Evolutionary conservation across 2,329 filamentous ascomycete genomes (phyloP).

Genomic region (Colletotrichum sublineola): DNA sequence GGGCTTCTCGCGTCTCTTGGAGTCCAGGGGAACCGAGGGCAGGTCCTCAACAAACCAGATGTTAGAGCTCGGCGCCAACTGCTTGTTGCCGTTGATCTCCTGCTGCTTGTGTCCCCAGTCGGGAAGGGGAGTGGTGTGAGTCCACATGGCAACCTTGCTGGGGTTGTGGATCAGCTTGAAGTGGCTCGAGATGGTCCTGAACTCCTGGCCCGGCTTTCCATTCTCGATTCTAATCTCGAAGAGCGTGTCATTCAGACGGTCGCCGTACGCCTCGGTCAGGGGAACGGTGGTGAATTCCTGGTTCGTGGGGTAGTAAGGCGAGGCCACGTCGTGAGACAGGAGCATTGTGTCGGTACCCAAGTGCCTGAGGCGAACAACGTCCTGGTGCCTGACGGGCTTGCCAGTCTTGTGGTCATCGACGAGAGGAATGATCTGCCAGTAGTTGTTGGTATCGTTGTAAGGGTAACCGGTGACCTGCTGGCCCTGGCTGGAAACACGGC

Average conservation of each 20-base stretch:
- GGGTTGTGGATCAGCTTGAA: conserved; percentile 97
- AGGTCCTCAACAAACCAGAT: conserved; percentile 96
- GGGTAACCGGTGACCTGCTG: conserved; percentile 99
- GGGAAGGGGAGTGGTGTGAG: conserved; percentile 92
- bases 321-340: conserved; percentile 95
- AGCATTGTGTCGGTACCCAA: conserved; percentile 87
- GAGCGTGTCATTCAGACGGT: conserved; percentile 87
- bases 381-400: conserved; percentile 82
- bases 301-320: conserved; percentile 95
- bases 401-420: conserved; percentile 70
- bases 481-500: conserved; percentile 95
- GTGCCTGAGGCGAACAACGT: conserved; percentile 88
- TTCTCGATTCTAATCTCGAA: conserved; percentile 94
- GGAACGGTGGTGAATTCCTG: conserved; percentile 95
- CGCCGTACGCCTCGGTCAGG: conserved; percentile 77
- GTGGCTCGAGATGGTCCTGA: conserved; percentile 90
- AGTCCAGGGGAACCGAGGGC: conserved; percentile 79
- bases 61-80: conserved; percentile 88
- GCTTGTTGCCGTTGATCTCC: conserved; percentile 99
- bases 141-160: conserved; percentile 99
- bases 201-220: conserved; percentile 83
- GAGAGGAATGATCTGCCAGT: conserved; percentile 91
- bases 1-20: conserved; percentile 80
- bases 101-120: conserved; percentile 98
- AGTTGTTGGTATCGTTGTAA: conserved; percentile 98